These are phyloP conservation scores for Aspergillus niger DNA, from an alignment of 2,329 filamentous ascomycete species.

Conservation along the genomic window DNA sequence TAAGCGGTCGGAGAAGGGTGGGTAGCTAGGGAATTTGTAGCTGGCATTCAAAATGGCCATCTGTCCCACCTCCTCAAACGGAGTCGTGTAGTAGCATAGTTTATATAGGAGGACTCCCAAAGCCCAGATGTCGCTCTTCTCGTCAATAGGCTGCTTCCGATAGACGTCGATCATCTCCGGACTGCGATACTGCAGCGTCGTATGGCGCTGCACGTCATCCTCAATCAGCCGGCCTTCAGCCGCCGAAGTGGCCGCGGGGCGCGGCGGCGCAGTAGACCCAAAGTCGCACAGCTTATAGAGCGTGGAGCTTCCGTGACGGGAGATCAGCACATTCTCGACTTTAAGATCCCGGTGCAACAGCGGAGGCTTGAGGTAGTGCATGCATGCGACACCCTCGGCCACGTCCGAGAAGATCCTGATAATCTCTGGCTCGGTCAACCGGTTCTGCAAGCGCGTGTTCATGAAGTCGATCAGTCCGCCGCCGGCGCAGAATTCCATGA, in stretches of 20 bases:
- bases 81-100: conserved; percentile 97
- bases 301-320: conserved; percentile 63
- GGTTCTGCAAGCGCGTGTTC: conserved; percentile 96
- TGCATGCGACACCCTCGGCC: conserved; percentile 92
- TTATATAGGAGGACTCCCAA: conserved; percentile 95
- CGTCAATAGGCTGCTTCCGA: conserved; percentile 91
- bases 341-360: conserved; percentile 93
- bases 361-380: conserved; percentile 97
- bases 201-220: conserved; percentile 95
- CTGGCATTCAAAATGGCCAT: conserved; percentile 95
- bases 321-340: conserved; percentile 96
- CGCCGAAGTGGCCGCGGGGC: conserved; percentile 80
- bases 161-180: conserved; percentile 99
- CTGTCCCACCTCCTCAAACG: conserved; percentile 96
- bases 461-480: conserved; percentile 98
- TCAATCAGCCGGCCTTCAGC: conserved; percentile 90
- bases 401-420: conserved; percentile 96
- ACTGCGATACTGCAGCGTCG: conserved; percentile 94
- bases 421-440: conserved; percentile 95
- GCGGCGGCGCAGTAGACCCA: conserved; percentile 82
- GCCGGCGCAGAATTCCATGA: conserved; percentile 97
- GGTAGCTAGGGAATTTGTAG: conserved; percentile 87
- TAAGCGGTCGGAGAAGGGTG: conserved; percentile 82
- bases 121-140: conserved; percentile 99
- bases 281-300: conserved; percentile 98